Evolutionary conservation across 805 yeast species (phyloP).

Genomic region (Clavispora carvajalis): DNA sequence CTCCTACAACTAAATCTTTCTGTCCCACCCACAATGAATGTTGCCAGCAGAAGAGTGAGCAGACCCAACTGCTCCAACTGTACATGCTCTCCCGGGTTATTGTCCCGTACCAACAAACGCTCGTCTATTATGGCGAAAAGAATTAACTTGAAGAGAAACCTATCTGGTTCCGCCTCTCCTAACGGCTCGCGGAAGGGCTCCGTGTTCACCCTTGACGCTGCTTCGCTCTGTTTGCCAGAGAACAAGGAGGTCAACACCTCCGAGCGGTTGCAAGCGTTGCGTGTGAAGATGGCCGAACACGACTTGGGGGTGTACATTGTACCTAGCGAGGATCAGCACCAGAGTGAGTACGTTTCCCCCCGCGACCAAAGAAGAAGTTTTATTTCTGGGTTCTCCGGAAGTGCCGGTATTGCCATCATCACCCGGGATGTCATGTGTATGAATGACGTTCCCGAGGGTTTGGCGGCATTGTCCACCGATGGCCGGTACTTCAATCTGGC

Average conservation of each 20-base stretch:
- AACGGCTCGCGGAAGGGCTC: conserved; percentile 34
- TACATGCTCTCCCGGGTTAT: conserved; percentile 78
- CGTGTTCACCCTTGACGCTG: conserved; percentile 41
- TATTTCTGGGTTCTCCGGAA: conserved; percentile 86
- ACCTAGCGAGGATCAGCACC: conserved; percentile 91
- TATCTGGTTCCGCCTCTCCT: conserved; percentile 15
- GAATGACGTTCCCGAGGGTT: conserved; percentile 50
- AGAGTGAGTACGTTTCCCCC: conserved; percentile 79
- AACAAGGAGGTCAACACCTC: conserved; percentile 45
- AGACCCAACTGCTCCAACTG: conserved; percentile 62
- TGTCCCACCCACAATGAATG: conserved; percentile 5
- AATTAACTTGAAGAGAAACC: conserved; percentile 15
- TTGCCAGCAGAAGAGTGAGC: conserved; percentile 22
- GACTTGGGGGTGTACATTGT: conserved; percentile 70
- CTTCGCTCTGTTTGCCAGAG: conserved; percentile 38
- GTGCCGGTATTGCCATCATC: conserved; percentile 89
- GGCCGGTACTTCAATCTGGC: conserved; percentile 61
- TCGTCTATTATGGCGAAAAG: conserved; percentile 48
- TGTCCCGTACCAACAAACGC: conserved; percentile 62
- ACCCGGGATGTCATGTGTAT: conserved; percentile 53
- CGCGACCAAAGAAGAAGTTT: conserved; percentile 80
- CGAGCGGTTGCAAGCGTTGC: conserved; percentile 48
- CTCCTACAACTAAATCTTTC: neutral
- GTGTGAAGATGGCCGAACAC: conserved; percentile 58
- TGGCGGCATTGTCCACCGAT: conserved; percentile 54